Conservation (phyloP, 257 asterid species). For the Ajuga chamaepitys region DNA sequence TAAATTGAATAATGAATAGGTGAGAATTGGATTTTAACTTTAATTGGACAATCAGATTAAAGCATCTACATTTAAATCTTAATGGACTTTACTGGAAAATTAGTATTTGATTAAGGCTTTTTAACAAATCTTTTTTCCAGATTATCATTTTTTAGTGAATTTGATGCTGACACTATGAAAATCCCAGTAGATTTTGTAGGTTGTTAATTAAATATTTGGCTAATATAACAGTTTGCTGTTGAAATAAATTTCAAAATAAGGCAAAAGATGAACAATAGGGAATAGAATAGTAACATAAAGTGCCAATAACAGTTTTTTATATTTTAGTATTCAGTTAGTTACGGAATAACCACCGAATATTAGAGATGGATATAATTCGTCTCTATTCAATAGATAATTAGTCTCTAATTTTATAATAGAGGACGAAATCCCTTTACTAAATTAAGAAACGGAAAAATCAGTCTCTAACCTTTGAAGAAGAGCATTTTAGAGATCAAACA, state of each 20-base stretch:
- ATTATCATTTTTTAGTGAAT: background rate
- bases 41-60: conserved; percentile 8
- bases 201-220: background rate
- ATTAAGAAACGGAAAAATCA: no score
- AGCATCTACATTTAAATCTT: background rate
- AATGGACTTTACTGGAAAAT: background rate
- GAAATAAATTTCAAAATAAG: background rate
- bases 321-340: no score
- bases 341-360: no score
- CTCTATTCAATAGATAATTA: no score
- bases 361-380: no score
- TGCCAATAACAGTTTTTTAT: no score
- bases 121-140: conserved; percentile 2
- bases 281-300: background rate
- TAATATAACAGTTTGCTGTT: background rate
- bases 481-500: no score
- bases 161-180: conserved; percentile 1
- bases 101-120: conserved; percentile 6
- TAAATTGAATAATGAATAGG: conserved; percentile 2
- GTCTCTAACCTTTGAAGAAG: no score
- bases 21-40: background rate
- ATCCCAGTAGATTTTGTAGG: background rate
- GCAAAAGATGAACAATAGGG: background rate
- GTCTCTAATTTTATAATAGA: no score
- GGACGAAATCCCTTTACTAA: no score